Conservation (phyloP, 1,284 basidiomycete genomes). For the Laetiporus sulphureus region DNA sequence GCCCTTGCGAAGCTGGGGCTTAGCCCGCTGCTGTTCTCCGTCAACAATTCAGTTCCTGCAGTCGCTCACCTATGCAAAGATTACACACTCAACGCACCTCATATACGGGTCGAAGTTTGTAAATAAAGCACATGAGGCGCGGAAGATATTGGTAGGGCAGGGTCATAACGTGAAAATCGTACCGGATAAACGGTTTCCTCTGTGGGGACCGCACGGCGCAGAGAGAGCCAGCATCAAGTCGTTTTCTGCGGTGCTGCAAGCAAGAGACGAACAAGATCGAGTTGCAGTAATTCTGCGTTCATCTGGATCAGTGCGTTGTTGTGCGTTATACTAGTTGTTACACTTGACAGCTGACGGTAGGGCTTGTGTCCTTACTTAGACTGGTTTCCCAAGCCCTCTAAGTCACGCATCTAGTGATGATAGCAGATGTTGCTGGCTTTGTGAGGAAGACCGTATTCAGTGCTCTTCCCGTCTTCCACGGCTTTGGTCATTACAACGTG, state of each 20-base stretch:
- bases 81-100: slow-evolving; percentile 40
- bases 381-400: slow-evolving; percentile 40
- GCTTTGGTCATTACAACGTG: slow-evolving; percentile 40
- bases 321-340: not conserved
- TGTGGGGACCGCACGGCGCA: slow-evolving; percentile 31
- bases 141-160: slow-evolving; percentile 23
- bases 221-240: slow-evolving; percentile 4
- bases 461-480: slow-evolving; percentile 41
- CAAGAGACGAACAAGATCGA: slow-evolving; percentile 36
- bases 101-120: slow-evolving; percentile 38
- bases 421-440: slow-evolving; percentile 31
- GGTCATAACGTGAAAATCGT: slow-evolving; percentile 27
- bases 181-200: slow-evolving; percentile 34
- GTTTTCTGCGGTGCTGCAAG: slow-evolving; percentile 24
- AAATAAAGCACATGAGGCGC: slow-evolving; percentile 21
- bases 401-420: slow-evolving; percentile 32
- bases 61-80: slow-evolving; percentile 46
- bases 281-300: slow-evolving; percentile 55
- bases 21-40: slow-evolving; percentile 39
- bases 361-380: too few relatives aligned
- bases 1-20: slow-evolving; percentile 36
- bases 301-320: slow-evolving; percentile 48
- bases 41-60: slow-evolving; percentile 52
- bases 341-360: too few relatives aligned
- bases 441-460: slow-evolving; percentile 37